phyloP scores from a whole-genome alignment of 345 rosid genomes.

The Eutrema heterophyllum region DNA sequence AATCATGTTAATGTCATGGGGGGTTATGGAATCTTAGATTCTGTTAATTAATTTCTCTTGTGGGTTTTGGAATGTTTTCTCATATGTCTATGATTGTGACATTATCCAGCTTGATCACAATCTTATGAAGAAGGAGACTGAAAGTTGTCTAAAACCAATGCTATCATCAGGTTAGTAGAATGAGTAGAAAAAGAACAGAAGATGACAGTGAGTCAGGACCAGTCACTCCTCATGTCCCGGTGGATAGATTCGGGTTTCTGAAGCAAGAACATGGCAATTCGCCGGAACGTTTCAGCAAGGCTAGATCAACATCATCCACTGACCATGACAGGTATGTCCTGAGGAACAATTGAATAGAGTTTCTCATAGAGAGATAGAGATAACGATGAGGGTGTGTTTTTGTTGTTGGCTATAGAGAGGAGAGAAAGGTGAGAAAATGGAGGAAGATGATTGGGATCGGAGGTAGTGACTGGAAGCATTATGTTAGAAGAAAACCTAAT shows the following conservation, averaged over 20 bases:
- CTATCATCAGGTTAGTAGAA: constrained; percentile 33
- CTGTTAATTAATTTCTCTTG: background rate
- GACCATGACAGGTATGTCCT: constrained; percentile 51
- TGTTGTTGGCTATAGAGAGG: constrained; percentile 52
- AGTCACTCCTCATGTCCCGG: constrained; percentile 42
- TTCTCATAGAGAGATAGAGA: background rate
- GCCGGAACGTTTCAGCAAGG: constrained; percentile 36
- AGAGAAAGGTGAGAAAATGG: constrained; percentile 85
- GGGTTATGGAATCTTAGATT: background rate
- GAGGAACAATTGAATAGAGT: background rate
- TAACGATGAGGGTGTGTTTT: background rate
- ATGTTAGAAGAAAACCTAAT: constrained; percentile 77
- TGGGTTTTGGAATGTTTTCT: constrained; percentile 4
- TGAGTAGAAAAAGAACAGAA: constrained; percentile 62
- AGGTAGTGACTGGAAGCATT: constrained; percentile 98
- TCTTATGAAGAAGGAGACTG: constrained; percentile 27
- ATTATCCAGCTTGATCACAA: constrained; percentile 18
- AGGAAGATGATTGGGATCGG: constrained; percentile 99
- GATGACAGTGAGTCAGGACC: constrained; percentile 62
- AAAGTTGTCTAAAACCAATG: background rate
- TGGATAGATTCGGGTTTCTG: constrained; percentile 72
- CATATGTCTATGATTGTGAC: background rate
- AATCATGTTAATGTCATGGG: too few relatives aligned
- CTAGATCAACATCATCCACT: constrained; percentile 36
- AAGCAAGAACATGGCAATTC: constrained; percentile 59